Evolutionary conservation across 2,329 filamentous ascomycete genomes (phyloP).

Genomic region (Neofusicoccum sp.): DNA sequence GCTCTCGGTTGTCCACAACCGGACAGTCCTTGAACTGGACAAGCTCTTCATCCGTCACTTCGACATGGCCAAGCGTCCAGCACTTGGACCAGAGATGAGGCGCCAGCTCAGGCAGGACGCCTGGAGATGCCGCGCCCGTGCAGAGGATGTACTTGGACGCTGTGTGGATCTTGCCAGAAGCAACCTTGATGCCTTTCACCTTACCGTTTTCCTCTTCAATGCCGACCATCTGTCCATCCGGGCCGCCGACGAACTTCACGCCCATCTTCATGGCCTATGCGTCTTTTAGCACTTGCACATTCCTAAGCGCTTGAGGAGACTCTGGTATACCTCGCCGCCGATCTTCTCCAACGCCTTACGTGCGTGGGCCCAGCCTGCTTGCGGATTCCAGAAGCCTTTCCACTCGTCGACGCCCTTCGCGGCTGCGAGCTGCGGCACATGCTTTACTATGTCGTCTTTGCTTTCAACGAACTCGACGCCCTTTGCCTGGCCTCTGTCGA

Average conservation of each 20-base stretch:
- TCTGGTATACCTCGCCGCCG: constrained; percentile 22
- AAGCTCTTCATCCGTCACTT: constrained; percentile 28
- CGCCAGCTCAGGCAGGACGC: constrained; percentile 21
- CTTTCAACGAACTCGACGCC: constrained; percentile 20
- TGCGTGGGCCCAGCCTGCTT: constrained; percentile 25
- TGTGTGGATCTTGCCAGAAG: constrained; percentile 19
- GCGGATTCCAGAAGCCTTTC: constrained; percentile 25
- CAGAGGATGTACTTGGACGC: constrained; percentile 22
- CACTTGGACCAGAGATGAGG: constrained; percentile 25
- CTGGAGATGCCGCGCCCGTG: constrained; percentile 21
- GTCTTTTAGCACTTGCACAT: constrained; percentile 2
- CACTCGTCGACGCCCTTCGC: constrained; percentile 20
- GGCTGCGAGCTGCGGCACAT: constrained; percentile 18
- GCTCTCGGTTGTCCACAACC: constrained; percentile 27
- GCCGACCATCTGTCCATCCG: constrained; percentile 20
- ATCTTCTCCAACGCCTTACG: constrained; percentile 18
- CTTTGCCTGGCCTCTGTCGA: constrained; percentile 12
- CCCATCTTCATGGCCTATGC: constrained; percentile 19
- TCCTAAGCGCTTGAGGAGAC: constrained; percentile 20
- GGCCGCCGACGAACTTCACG: constrained; percentile 20
- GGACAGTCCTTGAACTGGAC: constrained; percentile 26
- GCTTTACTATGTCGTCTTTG: constrained; percentile 18
- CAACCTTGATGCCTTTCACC: constrained; percentile 17
- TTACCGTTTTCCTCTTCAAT: constrained; percentile 17
- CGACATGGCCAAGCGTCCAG: constrained; percentile 29